Conservation (phyloP, 176 grass and related monocot genomes). For the Aegilops longissima region DNA sequence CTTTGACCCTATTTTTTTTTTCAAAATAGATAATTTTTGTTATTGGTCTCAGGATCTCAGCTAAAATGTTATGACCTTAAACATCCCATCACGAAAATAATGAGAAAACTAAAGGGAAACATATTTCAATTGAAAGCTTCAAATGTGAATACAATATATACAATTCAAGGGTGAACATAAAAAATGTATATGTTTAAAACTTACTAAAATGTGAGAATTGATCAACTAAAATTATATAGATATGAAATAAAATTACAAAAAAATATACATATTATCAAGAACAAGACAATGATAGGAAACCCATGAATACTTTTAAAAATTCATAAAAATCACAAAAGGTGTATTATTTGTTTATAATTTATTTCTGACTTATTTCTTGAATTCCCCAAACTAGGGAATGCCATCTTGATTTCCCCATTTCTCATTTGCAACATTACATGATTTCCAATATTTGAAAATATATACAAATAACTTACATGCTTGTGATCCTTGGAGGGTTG, state of each 20-base stretch:
- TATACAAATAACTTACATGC: constrained; percentile 21
- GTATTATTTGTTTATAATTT: background rate
- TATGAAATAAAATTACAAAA: background rate
- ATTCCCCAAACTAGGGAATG: background rate
- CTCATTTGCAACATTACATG: background rate
- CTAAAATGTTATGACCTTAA: no score
- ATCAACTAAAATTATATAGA: background rate
- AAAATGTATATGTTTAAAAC: no score
- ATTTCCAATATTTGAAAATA: background rate
- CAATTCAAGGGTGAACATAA: no score
- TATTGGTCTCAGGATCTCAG: no score
- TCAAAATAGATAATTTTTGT: no score
- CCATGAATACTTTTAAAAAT: background rate
- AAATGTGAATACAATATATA: no score
- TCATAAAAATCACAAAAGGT: background rate
- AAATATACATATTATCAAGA: background rate
- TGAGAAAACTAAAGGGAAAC: no score
- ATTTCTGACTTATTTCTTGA: background rate
- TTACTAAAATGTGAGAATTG: background rate
- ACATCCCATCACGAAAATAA: no score
- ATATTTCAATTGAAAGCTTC: no score
- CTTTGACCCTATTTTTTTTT: background rate
- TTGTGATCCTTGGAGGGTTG: constrained; percentile 44
- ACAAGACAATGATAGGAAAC: background rate
- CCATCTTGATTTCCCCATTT: background rate